Conservation (phyloP, 2,329 filamentous ascomycete species). For the Uncinocarpus reesii region DNA sequence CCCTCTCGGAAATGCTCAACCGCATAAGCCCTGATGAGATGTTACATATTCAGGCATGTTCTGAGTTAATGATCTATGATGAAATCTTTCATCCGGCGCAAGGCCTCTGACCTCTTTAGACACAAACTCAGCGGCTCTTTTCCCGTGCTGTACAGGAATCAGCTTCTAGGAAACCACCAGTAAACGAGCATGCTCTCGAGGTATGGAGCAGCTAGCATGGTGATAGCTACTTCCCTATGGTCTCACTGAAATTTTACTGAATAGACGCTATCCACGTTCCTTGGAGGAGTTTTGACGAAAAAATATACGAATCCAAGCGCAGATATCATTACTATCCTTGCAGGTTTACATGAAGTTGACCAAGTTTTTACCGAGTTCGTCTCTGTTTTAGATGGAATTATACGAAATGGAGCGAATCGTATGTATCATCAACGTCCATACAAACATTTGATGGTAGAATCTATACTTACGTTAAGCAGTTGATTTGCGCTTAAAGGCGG, state of each 20-base stretch:
- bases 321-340: constrained; percentile 81
- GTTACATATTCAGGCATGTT: constrained; percentile 56
- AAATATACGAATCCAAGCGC: constrained; percentile 92
- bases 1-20: constrained; percentile 59
- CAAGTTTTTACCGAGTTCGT: constrained; percentile 81
- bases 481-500: constrained; percentile 64
- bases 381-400: constrained; percentile 66
- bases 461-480: constrained; percentile 40
- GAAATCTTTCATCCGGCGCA: not conserved
- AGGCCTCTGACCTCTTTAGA: constrained; percentile 28
- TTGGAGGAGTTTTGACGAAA: constrained; percentile 72
- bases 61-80: not conserved
- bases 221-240: not conserved
- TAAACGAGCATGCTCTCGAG: constrained; percentile 73
- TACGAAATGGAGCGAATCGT: constrained; percentile 65
- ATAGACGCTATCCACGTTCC: constrained; percentile 80
- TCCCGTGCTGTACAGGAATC: constrained; percentile 59
- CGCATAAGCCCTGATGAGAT: constrained; percentile 64
- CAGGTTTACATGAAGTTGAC: constrained; percentile 82
- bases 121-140: constrained; percentile 69
- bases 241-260: constrained; percentile 23
- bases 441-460: not conserved
- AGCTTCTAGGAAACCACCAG: constrained; percentile 49
- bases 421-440: constrained; percentile 29
- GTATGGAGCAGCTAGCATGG: constrained; percentile 43